Base-by-base conservation (phyloP, 1,284 basidiomycete genomes). In the Moesziomyces aphidis region DNA sequence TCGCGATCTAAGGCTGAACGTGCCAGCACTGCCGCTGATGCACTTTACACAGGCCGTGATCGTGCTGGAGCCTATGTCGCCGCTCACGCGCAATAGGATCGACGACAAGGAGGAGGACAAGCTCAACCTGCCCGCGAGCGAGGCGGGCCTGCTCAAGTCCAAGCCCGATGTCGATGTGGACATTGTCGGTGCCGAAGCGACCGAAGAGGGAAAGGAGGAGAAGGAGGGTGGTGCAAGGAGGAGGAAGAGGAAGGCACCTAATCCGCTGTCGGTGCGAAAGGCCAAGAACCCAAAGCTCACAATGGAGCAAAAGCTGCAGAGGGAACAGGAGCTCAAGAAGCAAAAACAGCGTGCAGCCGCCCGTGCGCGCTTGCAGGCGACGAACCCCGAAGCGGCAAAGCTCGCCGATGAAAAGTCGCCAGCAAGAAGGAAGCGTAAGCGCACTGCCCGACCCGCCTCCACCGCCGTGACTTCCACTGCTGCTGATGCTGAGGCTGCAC, bases 211-310 rank as follows among this genome's bases (percentile, higher is more conserved):
- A 88, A 74, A 91, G 89, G 79, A 90, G 91, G 55, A 26, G 3
- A 19, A 50, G 13, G 58, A 53, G 11, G 49, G 34, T 5, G 42
- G 56, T 13, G 23, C 23, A n/a, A 57, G 56, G 26, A 63, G 57
- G 28, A 36, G 67, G 2, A 63, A 64, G 36, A 48, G 59, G 0
- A 95, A 94, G 83, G 93, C 88, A 0, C 94, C 95, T 0, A 99
- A 99, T 86, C 94, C 96, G 17, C 88, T 99, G 5, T 95, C 93
- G 66, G 87, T 95, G 43, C 95, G 93, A 87, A 97, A 94, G 88
- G 94, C 73, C 23, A 81, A 79, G 44, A 69, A 58, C 15, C 69
- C 70, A 1, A 57, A 55, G 15, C 22, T 75, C 13, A 61, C 64
- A 6, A 64, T 67, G 55, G 73, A 75, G 15, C 68, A 71, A 5